Percentiles rank a stretch among this genome's conserved stretches.
These are phyloP conservation scores for Penstemon barbatus DNA, from an alignment of 257 asterid genomes.

Conservation along the genomic window DNA sequence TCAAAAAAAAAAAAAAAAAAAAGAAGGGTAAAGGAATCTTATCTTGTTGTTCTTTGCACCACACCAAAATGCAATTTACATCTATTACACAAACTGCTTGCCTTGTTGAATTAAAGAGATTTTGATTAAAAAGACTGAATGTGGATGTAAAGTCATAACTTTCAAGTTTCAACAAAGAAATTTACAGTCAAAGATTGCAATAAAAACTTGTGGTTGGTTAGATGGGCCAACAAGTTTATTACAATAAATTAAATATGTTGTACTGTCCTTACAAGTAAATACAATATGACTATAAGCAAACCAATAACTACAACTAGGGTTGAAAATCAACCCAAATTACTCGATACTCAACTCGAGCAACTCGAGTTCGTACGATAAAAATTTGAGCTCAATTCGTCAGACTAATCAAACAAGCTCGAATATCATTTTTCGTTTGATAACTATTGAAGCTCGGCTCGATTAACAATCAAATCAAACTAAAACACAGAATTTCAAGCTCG, in stretches of 20 bases:
- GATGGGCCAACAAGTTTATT: constrained; percentile 23
- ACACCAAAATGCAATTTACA: not conserved
- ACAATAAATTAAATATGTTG: not conserved
- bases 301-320: too few species aligned
- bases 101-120: not conserved
- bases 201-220: constrained; percentile 14
- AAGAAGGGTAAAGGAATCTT: not conserved
- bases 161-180: constrained; percentile 2
- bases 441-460: too few species aligned
- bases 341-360: too few species aligned
- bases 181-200: not conserved
- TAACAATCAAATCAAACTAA: too few species aligned
- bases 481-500: too few species aligned
- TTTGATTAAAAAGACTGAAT: not conserved
- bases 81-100: not conserved
- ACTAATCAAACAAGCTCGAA: too few species aligned
- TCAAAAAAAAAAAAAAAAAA: not conserved
- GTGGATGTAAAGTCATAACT: not conserved
- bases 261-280: not conserved
- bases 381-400: too few species aligned
- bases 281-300: not conserved
- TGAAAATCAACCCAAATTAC: too few species aligned
- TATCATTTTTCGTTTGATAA: too few species aligned
- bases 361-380: too few species aligned
- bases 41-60: not conserved